Evolutionary conservation across 345 rosid species (phyloP), one percentile per base, ranked within the genome.

Genomic region (Camelina sativa): DNA sequence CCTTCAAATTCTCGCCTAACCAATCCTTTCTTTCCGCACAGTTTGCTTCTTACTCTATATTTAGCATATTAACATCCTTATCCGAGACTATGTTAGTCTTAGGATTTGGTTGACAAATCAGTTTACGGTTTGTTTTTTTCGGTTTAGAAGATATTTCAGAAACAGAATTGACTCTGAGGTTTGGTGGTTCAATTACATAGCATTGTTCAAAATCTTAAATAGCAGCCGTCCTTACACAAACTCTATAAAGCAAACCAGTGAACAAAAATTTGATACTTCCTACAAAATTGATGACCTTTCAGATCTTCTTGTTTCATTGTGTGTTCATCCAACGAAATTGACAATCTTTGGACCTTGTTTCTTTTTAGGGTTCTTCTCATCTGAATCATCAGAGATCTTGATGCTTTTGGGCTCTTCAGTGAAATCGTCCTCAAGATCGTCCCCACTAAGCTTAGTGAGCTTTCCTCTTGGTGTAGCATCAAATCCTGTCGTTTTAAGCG

Each of bases 381-480:
- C 66, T n/a, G 76, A 76, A 62, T 73, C 37, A 62, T 23, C 78
- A 8, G 74, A 63, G 53, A 51, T 44, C 75, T 76, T 78, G 72
- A 30, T 58, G 43, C 58, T 77, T 66, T 20, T 23, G 35, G 76
- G 47, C 37, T 65, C 84, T 58, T 82, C 85, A 43, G 69, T 23
- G 82, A 92, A 92, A 76, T 95, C 99, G 15, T 92, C 97, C 11
- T 85, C 93, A 23, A 95, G 93, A 78, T 95, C 93, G n/a, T 92
- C 97, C 34, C 99, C 97, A 12, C 97, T 86, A 0, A 43, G 80
- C 82, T 85, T 89, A 55, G 94, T 92, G 65, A 92, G 80, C 63
- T 82, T 74, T n/a, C 88, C 88, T 54, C 54, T 80, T 2, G 82
- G 87, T 73, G 71, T 72, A 47, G 76, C 81, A 11, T 65, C 89